Evolutionary conservation across 129 eudicot genomes (phyloP).

Genomic region (Ambrosia trifida): DNA sequence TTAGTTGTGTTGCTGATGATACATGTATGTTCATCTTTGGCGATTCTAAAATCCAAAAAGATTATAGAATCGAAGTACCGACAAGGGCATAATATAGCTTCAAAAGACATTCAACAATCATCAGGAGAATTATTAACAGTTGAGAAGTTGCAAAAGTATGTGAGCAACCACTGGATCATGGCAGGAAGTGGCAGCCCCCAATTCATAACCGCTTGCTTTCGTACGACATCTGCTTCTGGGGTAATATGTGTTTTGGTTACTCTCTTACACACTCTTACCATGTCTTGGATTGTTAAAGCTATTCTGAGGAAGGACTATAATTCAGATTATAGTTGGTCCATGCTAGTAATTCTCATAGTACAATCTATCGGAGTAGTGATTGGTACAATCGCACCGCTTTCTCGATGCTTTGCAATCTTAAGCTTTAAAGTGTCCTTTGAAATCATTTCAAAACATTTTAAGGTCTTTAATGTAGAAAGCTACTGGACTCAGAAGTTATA

Average conservation of each 20-base stretch:
- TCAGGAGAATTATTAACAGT: background rate
- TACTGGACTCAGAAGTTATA: conserved; percentile 10
- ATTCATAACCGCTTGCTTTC: background rate
- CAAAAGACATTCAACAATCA: background rate
- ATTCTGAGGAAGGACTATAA: background rate
- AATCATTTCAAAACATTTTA: background rate
- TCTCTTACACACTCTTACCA: background rate
- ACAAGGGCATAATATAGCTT: background rate
- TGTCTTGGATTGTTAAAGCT: background rate
- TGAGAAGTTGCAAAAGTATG: background rate
- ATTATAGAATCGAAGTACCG: conserved; percentile 16
- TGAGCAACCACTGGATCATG: conserved; percentile 19
- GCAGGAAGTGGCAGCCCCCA: conserved; percentile 20
- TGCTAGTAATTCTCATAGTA: conserved; percentile 7
- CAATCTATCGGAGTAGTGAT: conserved; percentile 11
- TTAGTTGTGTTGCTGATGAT: background rate
- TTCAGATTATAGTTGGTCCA: conserved; percentile 8
- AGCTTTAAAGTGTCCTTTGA: background rate
- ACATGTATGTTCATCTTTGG: conserved; percentile 16
- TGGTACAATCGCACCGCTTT: conserved; percentile 5
- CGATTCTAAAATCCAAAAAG: conserved; percentile 20
- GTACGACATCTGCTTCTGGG: conserved; percentile 4
- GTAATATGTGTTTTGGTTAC: conserved; percentile 1
- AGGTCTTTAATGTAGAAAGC: background rate
- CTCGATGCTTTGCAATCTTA: conserved; percentile 19